Evolutionary conservation across 345 rosid genomes (phyloP), one percentile per base, ranked within the genome.

Genomic region (Rhizophora apiculata): DNA sequence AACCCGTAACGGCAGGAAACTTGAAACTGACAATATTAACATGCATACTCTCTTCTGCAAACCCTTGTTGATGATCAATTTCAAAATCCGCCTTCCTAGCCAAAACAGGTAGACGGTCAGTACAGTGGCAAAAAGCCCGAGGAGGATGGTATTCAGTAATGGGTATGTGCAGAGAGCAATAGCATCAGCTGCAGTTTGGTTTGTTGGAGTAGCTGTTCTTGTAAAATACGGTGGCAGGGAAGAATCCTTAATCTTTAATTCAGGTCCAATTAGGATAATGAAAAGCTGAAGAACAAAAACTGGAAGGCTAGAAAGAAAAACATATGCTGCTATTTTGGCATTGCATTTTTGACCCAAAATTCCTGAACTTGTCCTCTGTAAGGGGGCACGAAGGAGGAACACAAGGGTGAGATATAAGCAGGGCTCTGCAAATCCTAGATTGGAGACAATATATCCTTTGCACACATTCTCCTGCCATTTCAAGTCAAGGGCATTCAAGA

Each of bases 371-470:
- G 87, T 82, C 69, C 63, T 82, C 77, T 90, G 89, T 70, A 95
- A 84, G 16, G 99, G 92, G 20, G 99, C 97, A 9, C 96, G 97
- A n/a, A 95, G 87, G 11, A 92, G 92, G 83, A 92, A 87, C 74
- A 87, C 82, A 9, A 92, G 85, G 8, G 97, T 89, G 36, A 92
- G 87, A 82, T 90, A 92, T 56, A 95, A 76, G 76, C 99, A 95
- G 68, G 99, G 99, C 74, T 95, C 99, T 63, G 98, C 91, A 80
- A 95, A 95, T 22, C 99, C 99, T 66, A 95, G 81, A 82, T 85
- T 95, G 22, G 96, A 95, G 65, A 90, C 82, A 36, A 95, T 85
- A 81, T 95, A 95, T 67, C 89, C 78, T 78, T 95, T 89, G 99
- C 98, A 95, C 52, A 90, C 70, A 69, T 77, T 79, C 67, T 89